Evolutionary conservation across 169 alveolate species (phyloP), one percentile per base, ranked within the genome.

Genomic region (Plasmodium sp.): DNA sequence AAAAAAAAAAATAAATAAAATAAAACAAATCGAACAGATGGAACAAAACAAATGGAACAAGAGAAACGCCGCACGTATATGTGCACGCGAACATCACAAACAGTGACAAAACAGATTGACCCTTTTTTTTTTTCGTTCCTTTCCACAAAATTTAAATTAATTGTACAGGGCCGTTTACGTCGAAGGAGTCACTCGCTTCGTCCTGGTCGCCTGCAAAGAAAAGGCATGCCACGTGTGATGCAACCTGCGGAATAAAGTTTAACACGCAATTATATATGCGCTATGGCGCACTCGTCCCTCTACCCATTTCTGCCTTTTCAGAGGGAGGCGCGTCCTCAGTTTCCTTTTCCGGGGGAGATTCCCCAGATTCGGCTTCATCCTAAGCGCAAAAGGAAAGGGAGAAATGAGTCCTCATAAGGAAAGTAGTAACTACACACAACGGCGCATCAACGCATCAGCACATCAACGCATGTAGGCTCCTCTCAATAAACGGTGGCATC

Each of bases 101-200:
- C 39, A 27, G 77, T 67, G 77, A 67, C 77, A 67, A 67, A 67
- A 67, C 18, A 81, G 36, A 43, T n/a, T 48, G 16, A 39, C 16
- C 33, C 12, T 81, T 41, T 81, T 81, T 80, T 18, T 31, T 34
- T 62, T 5, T 34, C 39, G 36, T 82, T 82, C 22, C 36, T 72
- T 72, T 73, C 45, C 54, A 27, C 41, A n/a, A 83, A 74, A 27
- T 58, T 88, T 67, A 90, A 41, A 81, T 90, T 45, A 90, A 58
- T 54, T 80, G 72, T 62, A 90, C 67, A n/a, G 94, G 94, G 36
- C 94, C 94, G 48, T 90, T 90, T 71, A 79, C 16, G 18, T 58
- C 84, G 48, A 90, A 43, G 39, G 91, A 5, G 31, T 67, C 7
- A 16, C 79, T 74, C 62, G 9, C 33, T 18, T 90, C 54, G 51